Evolutionary conservation across 1,284 basidiomycete genomes (phyloP), one percentile per base, ranked within the genome.

Genomic region (Trichosporon faecale): DNA sequence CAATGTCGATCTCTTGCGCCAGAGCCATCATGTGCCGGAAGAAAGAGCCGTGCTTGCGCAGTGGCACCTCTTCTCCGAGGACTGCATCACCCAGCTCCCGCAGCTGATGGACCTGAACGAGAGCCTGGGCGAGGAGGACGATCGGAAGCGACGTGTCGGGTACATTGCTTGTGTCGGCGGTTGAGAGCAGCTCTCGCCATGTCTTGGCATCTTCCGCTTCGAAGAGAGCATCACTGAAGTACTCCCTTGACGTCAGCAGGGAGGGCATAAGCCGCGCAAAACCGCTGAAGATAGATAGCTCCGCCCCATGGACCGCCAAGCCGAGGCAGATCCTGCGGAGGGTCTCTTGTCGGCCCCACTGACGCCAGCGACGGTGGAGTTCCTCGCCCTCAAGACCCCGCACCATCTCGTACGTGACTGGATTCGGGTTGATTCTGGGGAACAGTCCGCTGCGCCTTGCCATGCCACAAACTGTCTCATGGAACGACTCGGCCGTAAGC

Each of bases 291-390:
- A 35, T 25, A 2, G 67, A 64, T 52, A 64, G 46, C 25, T 71
- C 70, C 14, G 70, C 70, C 2, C 65, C 70, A n/a, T 71, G 70
- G 9, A 71, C 63, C 0, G 70, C 66, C 33, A 71, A n/a, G 0
- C 70, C 70, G 7, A 71, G 35, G 12, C 35, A 66, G 0, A 68
- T 35, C 14, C 70, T 71, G 31, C 70, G 31, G 6, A 68, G 23
- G 2, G 67, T 71, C 63, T 71, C 70, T 7, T 71, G 67, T 1
- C 46, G 61, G 1, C 65, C 70, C 70, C 70, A 71, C 21, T 71
- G 60, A 2, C 66, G 57, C 70, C 70, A 71, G 16, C 60, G 61
- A 12, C 40, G 46, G 12, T 37, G 40, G 31, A 71, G 27, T 6
- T n/a, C 25, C 1, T 18, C 29, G 14, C 44, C 7, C 21, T 68